These are phyloP conservation scores for Aspergillus sp. DNA, from an alignment of 2,329 filamentous ascomycete genomes.

Conservation along the genomic window DNA sequence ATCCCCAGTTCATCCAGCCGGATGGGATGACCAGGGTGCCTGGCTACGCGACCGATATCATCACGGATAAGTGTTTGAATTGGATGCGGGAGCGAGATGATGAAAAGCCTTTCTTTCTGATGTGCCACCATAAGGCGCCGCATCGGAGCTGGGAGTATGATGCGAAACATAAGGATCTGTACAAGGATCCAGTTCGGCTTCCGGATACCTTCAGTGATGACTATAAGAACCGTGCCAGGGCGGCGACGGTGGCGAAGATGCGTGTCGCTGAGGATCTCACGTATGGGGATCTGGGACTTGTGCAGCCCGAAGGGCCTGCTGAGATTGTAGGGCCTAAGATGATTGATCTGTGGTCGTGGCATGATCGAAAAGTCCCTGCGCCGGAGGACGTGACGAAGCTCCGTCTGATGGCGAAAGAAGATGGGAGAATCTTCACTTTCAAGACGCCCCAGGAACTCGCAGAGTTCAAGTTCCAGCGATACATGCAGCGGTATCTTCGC, in stretches of 20 bases:
- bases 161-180: constrained; percentile 50
- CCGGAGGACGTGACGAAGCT: not conserved
- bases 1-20: not conserved
- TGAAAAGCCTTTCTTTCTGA: constrained; percentile 51
- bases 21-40: not conserved
- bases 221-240: constrained; percentile 55
- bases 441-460: constrained; percentile 42
- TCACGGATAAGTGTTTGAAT: constrained; percentile 31
- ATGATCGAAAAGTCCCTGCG: constrained; percentile 1
- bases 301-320: constrained; percentile 51
- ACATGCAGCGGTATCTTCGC: constrained; percentile 57
- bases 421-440: constrained; percentile 50
- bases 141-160: constrained; percentile 56
- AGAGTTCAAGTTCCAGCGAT: constrained; percentile 58
- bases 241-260: constrained; percentile 54
- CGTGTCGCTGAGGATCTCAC: constrained; percentile 52
- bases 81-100: constrained; percentile 39
- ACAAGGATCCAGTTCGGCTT: constrained; percentile 47
- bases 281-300: constrained; percentile 53
- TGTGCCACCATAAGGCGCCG: constrained; percentile 59
- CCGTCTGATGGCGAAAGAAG: constrained; percentile 35
- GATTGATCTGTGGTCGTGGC: not conserved
- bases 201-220: constrained; percentile 56
- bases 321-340: not conserved
- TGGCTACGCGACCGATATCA: not conserved